A percentile compares a stretch with the other conserved stretches of the same genome.
These are phyloP conservation scores for Exophiala mesophila DNA, from an alignment of 2,329 filamentous ascomycete species.

Conservation along the genomic window DNA sequence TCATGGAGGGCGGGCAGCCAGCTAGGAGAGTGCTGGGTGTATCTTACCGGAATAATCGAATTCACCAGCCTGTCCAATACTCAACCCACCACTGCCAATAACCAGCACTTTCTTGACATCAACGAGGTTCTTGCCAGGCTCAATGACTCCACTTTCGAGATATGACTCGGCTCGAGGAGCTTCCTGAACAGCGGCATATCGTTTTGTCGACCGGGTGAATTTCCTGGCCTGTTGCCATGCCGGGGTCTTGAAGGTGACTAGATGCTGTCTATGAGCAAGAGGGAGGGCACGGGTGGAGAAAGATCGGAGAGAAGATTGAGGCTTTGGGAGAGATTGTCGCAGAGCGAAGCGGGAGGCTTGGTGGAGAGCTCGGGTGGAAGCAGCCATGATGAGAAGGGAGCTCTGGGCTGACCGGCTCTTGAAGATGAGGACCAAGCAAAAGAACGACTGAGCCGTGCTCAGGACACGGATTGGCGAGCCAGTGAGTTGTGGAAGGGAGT, in stretches of 20 bases:
- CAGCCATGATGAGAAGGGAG: slow-evolving; percentile 18
- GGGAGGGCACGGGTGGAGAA: slow-evolving; percentile 16
- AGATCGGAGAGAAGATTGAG: slow-evolving; percentile 14
- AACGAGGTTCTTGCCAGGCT: slow-evolving; percentile 68
- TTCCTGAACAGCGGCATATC: slow-evolving; percentile 51
- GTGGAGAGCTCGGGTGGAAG: slow-evolving; percentile 22
- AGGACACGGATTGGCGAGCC: slow-evolving; percentile 3
- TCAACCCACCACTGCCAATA: slow-evolving; percentile 89
- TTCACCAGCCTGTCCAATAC: slow-evolving; percentile 96
- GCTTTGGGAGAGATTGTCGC: slow-evolving; percentile 19
- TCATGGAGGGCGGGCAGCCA: too few relatives aligned
- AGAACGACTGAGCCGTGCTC: slow-evolving; percentile 3
- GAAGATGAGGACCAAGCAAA: slow-evolving; percentile 2
- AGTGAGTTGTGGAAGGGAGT: background rate
- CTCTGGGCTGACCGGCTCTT: background rate
- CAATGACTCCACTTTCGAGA: slow-evolving; percentile 79
- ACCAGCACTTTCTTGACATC: slow-evolving; percentile 96
- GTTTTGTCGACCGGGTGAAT: slow-evolving; percentile 39
- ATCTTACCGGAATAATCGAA: slow-evolving; percentile 94
- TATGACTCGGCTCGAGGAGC: slow-evolving; percentile 82
- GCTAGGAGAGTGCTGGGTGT: background rate
- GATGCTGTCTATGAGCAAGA: slow-evolving; percentile 29
- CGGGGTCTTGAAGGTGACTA: slow-evolving; percentile 33
- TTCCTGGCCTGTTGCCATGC: slow-evolving; percentile 40
- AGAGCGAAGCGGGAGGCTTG: slow-evolving; percentile 18